These are phyloP conservation scores for Hysterium pulicare DNA, from an alignment of 2,329 filamentous ascomycete genomes.

Conservation along the genomic window DNA sequence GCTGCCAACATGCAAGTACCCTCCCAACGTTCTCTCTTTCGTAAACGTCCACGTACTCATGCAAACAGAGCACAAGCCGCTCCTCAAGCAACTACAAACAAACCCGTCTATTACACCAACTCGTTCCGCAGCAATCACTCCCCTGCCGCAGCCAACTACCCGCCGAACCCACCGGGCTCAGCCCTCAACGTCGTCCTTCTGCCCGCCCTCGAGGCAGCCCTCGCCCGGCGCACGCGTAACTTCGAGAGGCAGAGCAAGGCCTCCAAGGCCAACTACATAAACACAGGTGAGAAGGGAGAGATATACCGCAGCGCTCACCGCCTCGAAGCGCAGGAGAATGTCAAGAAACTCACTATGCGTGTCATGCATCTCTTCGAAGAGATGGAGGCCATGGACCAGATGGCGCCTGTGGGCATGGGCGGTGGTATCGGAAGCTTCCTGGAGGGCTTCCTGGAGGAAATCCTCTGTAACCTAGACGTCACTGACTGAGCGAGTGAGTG, in stretches of 20 bases:
- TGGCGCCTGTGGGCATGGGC: constrained; percentile 89
- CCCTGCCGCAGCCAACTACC: constrained; percentile 60
- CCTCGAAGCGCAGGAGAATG: constrained; percentile 71
- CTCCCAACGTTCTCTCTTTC: too few relatives aligned
- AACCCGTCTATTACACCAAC: constrained; percentile 12
- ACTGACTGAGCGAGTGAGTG: constrained; percentile 65
- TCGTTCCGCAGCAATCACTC: constrained; percentile 47
- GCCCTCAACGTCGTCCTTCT: constrained; percentile 89
- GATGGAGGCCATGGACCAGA: constrained; percentile 83
- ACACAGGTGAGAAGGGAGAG: constrained; percentile 58
- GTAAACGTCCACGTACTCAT: too few relatives aligned
- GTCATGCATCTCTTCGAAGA: constrained; percentile 80
- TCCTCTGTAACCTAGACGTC: too few relatives aligned
- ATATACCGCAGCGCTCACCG: constrained; percentile 32
- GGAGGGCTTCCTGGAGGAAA: constrained; percentile 89
- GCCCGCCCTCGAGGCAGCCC: constrained; percentile 84
- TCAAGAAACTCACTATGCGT: constrained; percentile 78
- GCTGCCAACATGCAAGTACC: too few relatives aligned
- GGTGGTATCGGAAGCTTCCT: constrained; percentile 84
- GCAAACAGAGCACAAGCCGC: too few relatives aligned
- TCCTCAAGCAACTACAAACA: too few relatives aligned
- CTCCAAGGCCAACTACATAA: constrained; percentile 43
- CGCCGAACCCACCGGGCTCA: too few relatives aligned
- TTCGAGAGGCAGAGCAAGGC: constrained; percentile 47
- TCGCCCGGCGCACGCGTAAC: constrained; percentile 69